Evolutionary conservation across 768 basidiomycete genomes (phyloP), one percentile per base, ranked within the genome.

Genomic region (Mycena vulgaris): DNA sequence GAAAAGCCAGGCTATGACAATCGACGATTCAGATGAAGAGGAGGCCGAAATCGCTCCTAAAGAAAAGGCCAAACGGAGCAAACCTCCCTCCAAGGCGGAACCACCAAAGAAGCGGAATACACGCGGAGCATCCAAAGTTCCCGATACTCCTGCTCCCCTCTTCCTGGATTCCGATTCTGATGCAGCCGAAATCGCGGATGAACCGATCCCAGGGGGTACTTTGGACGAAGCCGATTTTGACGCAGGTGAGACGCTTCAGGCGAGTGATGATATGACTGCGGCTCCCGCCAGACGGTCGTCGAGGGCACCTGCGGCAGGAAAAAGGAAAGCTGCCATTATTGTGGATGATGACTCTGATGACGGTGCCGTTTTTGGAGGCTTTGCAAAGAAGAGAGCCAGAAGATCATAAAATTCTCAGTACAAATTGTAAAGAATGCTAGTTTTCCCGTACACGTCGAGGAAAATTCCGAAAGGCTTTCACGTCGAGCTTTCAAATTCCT

Each of bases 311-410:
- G 63, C 75, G 14, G 70, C 76, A 14, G 80, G 71, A 57, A 58
- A 67, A 55, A 83, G 79, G 78, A 83, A 78, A 53, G 69, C 77
- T 19, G 75, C 78, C 1, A 78, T 86, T 14, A 78, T 89, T 39
- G 80, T 85, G 5, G 89, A 90, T 64, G 91, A 93, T 74, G 92
- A 92, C 77, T 92, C 90, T 13, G 93, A 93, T 74, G 90, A 93
- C 66, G 92, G 86, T 8, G 87, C 85, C 31, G 88, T 89, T n/a
- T 93, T 93, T 81, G 88, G 87, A 71, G 92, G 92, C 8, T 92
- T 92, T 48, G 51, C 56, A 27, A 68, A 70, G 47, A 65, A 42
- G 53, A 66, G 55, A 48, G 28, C 53, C 17, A 48, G 69, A 42
- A 51, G 60, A 51, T 45, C 4, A n/a, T 70, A 31, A 42, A 39